These are phyloP conservation scores for Crataegus laevigata DNA, from an alignment of 306 rosid species.

Conservation along the genomic window DNA sequence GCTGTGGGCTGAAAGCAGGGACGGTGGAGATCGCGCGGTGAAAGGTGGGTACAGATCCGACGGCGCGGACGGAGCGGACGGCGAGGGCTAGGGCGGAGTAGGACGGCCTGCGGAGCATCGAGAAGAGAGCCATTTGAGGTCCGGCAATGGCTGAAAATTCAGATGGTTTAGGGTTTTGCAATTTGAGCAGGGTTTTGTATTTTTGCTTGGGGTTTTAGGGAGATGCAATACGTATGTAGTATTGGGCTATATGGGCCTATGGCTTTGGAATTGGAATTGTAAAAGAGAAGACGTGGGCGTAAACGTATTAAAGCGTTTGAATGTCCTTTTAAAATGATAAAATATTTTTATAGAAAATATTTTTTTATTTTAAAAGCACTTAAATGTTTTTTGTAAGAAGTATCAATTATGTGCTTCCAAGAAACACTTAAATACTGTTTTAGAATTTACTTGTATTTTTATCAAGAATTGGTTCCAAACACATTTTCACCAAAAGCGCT, in stretches of 20 bases:
- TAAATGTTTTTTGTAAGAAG: no score
- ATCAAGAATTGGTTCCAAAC: no score
- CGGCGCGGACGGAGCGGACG: constrained; percentile 30
- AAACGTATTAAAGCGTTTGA: no score
- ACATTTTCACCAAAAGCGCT: no score
- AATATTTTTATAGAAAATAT: no score
- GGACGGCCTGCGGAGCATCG: constrained; percentile 58
- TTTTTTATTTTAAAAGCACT: no score
- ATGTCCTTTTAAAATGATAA: no score
- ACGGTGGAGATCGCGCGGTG: constrained; percentile 30
- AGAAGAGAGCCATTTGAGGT: constrained; percentile 45
- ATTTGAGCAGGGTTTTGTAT: not conserved
- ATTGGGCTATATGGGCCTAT: not conserved
- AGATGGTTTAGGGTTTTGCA: not conserved
- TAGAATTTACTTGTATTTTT: no score
- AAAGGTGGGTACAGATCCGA: constrained; percentile 38
- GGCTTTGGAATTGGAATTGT: not conserved
- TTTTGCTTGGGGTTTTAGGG: not conserved
- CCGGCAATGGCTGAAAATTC: not conserved
- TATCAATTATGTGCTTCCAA: no score
- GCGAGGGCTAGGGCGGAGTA: constrained; percentile 37
- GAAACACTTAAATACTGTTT: no score
- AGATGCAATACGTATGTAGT: not conserved
- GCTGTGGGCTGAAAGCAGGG: constrained; percentile 12
- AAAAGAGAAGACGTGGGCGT: no score